Conservation (phyloP, 352 stramenopile genomes). For the Pythium oligandrum region DNA sequence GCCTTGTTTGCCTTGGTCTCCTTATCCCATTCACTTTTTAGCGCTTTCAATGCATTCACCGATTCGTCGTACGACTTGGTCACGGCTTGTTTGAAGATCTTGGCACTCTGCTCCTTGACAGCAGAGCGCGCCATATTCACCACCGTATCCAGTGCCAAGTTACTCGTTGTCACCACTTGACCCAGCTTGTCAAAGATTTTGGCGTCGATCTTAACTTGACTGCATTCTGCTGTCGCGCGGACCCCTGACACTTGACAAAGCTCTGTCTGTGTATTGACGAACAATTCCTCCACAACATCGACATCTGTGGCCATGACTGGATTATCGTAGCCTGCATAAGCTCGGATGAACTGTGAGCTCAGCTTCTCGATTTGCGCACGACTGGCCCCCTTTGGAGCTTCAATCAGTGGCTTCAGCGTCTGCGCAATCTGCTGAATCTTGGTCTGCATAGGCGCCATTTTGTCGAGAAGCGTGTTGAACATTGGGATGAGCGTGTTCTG, state of each 20-base stretch:
- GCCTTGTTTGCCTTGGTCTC: neutral
- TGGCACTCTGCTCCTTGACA: conserved; percentile 6
- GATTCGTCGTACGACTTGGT: neutral
- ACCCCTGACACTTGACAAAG: conserved; percentile 6
- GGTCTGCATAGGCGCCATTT: neutral
- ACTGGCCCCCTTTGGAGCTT: neutral
- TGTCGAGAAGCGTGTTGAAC: neutral
- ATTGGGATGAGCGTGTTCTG: conserved; percentile 3
- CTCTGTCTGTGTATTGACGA: conserved; percentile 7
- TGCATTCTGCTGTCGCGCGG: conserved; percentile 1
- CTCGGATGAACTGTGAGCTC: conserved; percentile 4
- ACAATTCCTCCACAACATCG: conserved; percentile 7
- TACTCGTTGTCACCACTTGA: neutral
- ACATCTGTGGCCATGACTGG: conserved; percentile 3
- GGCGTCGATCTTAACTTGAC: conserved; percentile 1
- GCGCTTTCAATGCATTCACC: neutral
- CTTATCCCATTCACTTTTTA: conserved; percentile 6
- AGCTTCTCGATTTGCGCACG: neutral
- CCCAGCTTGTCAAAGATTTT: conserved; percentile 7
- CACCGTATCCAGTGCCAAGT: neutral
- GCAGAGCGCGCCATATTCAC: conserved; percentile 1
- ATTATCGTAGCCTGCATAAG: conserved; percentile 4
- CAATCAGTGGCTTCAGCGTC: neutral
- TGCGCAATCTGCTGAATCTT: conserved; percentile 4
- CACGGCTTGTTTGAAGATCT: conserved; percentile 5